A percentile compares a stretch with the other conserved stretches of the same genome.
Evolutionary conservation across 805 yeast species (phyloP).

Genomic region (Ogataea neopini): DNA sequence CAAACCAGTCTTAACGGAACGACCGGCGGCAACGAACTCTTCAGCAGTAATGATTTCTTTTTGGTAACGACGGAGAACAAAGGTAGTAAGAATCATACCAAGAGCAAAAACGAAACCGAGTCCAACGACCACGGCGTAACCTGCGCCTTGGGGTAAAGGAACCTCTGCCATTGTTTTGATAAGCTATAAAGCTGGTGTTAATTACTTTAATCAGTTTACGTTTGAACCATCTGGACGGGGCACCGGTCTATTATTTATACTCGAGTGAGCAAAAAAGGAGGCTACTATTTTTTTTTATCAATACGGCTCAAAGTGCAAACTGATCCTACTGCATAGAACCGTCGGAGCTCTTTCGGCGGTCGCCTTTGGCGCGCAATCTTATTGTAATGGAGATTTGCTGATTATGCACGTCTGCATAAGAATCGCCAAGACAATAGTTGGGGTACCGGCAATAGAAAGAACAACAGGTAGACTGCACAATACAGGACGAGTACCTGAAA

Average conservation of each 20-base stretch:
- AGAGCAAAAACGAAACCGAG: conserved; percentile 70
- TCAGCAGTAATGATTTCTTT: conserved; percentile 88
- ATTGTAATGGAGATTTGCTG: not conserved
- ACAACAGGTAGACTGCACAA: not conserved
- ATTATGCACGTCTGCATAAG: not conserved
- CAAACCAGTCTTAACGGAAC: conserved; percentile 81
- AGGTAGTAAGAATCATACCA: conserved; percentile 79
- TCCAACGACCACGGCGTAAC: conserved; percentile 86
- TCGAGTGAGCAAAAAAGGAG: not conserved
- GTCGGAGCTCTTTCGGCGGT: conserved; percentile 1
- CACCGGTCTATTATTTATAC: not conserved
- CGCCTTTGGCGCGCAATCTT: not conserved
- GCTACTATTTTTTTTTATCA: not conserved
- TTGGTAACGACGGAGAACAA: conserved; percentile 72
- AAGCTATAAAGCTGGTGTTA: not conserved
- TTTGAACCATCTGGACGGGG: not conserved
- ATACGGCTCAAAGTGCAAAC: not conserved
- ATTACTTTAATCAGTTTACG: not conserved
- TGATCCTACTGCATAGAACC: not conserved
- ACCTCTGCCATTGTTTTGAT: conserved; percentile 10
- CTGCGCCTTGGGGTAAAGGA: conserved; percentile 66
- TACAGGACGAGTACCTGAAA: not conserved
- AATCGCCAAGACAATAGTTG: not conserved
- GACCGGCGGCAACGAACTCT: conserved; percentile 91
- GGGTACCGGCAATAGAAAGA: not conserved